Base-by-base conservation (phyloP, 495 filamentous ascomycete species). In the Patellaria atrata region DNA sequence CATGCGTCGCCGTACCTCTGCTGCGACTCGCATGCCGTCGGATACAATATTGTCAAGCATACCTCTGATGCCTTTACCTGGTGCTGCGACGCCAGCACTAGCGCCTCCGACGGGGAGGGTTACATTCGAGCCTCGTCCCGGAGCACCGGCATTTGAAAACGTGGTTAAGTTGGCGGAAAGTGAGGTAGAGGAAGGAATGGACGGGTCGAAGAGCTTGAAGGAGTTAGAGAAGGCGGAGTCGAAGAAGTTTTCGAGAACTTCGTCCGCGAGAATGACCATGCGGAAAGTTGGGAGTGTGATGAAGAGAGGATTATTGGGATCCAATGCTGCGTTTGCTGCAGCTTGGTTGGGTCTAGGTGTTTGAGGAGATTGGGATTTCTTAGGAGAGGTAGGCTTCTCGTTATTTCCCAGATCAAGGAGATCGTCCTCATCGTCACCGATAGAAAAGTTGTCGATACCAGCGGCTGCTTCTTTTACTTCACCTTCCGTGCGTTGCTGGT, bases 201-300 rank as follows among this genome's bases (percentile, higher is more conserved):
- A 27, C 19, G 66, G 63, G 35, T 71, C 65, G 35, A 70, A 65
- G 13, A 82, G 68, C 30, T 62, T 67, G 62, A 82, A 80, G n/a
- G 73, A 79, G 42, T 71, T 71, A 0, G 74, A 67, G 60, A 82
- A 79, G 39, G 70, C 73, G 21, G 65, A 76, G 56, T 97, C 89
- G 54, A 97, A 97, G 58, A 97, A 97, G 45, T 83, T 76, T 49
- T 97, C 87, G 9, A 97, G 73, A 2, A 87, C 67, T 49, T 97
- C 89, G 54, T 97, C 89, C 38, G 89, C 89, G 14, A 97, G 71
- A 27, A 97, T 77, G 16, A 97, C 83, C 89, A 97, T 97, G 45
- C 89, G 79, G 68, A 97, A 97, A 14, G 89, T 97, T 0, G 91
- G 91, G 6, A 97, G 73, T 5, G 91, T 96, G 51, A 97, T 94